phyloP scores from a whole-genome alignment of 140 eudicot genomes.

The Ambrosia hybrid region DNA sequence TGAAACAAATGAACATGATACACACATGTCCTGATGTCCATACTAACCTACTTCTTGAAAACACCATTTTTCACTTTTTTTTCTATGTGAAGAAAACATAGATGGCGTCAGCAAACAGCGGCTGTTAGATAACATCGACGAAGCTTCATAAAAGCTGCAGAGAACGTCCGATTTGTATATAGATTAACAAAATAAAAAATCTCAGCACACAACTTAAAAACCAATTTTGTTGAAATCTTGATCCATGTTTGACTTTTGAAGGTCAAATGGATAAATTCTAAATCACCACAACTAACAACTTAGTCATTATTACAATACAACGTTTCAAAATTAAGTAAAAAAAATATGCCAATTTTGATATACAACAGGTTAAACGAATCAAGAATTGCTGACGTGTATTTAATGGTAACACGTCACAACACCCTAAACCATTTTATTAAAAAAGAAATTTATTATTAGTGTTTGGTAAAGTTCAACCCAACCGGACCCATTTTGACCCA shows the following conservation, averaged over 20 bases:
- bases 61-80: conserved; percentile 14
- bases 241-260: background rate
- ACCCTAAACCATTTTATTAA: background rate
- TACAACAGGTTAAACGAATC: background rate
- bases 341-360: background rate
- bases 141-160: conserved; percentile 24
- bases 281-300: background rate
- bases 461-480: background rate
- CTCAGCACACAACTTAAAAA: background rate
- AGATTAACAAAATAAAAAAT: background rate
- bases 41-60: conserved; percentile 26
- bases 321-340: background rate
- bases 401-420: background rate
- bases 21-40: conserved; percentile 1
- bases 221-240: background rate
- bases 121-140: background rate
- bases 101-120: conserved; percentile 26
- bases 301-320: background rate
- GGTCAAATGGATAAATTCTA: conserved; percentile 8
- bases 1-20: too few species aligned
- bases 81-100: conserved; percentile 22
- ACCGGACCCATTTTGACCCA: background rate
- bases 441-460: background rate
- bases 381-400: background rate
- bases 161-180: conserved; percentile 2